Conservation (phyloP, 371 early-diverging fungal species). For the Vavraia culicis region DNA sequence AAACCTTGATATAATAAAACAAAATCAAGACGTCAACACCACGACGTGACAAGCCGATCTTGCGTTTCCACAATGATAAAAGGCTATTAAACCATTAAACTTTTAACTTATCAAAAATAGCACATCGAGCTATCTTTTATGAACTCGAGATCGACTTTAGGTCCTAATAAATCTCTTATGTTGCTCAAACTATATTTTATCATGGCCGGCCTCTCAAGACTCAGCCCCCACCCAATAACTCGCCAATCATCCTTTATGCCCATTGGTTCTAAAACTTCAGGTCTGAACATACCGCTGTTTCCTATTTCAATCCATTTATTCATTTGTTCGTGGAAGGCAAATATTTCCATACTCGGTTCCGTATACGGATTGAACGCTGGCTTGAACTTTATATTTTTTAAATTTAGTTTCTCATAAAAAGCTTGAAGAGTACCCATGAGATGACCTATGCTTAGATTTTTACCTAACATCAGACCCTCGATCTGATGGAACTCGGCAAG, state of each 20-base stretch:
- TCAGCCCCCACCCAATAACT: constrained; percentile 95
- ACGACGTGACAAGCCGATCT: too few species aligned
- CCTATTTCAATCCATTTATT: constrained; percentile 94
- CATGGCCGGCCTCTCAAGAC: constrained; percentile 96
- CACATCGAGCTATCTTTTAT: constrained; percentile 41
- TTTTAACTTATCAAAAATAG: too few species aligned
- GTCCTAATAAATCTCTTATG: constrained; percentile 91
- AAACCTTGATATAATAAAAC: too few species aligned
- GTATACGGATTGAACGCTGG: constrained; percentile 99
- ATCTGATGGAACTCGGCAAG: constrained; percentile 99
- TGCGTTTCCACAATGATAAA: too few species aligned
- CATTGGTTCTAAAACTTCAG: constrained; percentile 89
- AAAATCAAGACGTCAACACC: too few species aligned
- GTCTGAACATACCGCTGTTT: constrained; percentile 98
- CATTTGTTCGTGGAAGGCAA: constrained; percentile 81
- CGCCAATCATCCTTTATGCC: constrained; percentile 79
- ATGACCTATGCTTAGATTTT: constrained; percentile 73
- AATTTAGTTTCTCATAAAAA: constrained; percentile 89
- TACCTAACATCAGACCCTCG: constrained; percentile 91
- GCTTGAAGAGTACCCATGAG: constrained; percentile 81
- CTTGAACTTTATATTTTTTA: constrained; percentile 84
- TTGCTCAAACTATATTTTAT: constrained; percentile 85
- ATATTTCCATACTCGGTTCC: constrained; percentile 97
- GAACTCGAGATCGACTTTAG: constrained; percentile 78
- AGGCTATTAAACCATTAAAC: too few species aligned